Base-by-base conservation (phyloP, 352 stramenopile genomes). In the Globisporangium irregulare region DNA sequence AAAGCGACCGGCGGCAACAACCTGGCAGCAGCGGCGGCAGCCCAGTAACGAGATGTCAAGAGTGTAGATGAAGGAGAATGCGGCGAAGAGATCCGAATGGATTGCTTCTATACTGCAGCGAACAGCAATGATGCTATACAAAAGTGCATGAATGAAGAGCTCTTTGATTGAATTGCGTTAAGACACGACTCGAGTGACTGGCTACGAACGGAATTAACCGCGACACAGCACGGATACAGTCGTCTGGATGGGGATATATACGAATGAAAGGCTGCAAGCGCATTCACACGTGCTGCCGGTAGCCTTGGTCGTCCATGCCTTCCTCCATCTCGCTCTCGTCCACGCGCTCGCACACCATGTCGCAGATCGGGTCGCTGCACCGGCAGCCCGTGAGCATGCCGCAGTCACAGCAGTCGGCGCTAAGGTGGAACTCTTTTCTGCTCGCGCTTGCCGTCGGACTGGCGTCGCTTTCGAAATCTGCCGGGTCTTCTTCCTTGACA, bases 241-340 rank as follows among this genome's bases (percentile, higher is more conserved):
- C 8, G 34, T 14, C 34, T 14, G 34, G 10, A 41, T 41, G 34
- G 34, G 8, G 34, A 41, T 14, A 41, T 41, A 15, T n/a, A 48
- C 15, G 14, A 15, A 48, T 8, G 2, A n/a, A 20, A n/a, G 14
- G 41, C 12, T n/a, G 2, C 41, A 8, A n/a, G 12, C 41, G 41
- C 8, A 29, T 25, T 63, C 64, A 75, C 27, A 64, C 67, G 59
- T 73, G 73, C 63, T 82, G 78, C 20, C 71, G 74, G 60, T 74
- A 78, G 60, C 71, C 66, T 46, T 82, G 75, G 59, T 82, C 75
- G n/a, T 71, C 71, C 67, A 77, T 75, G 59, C 72, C 70, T 59
- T 75, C 66, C 41, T 80, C 62, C 46, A 46, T 64, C 29, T 67
- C 36, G 24, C 24, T 64, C 36, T 66, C 41, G 60, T 63, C 57